Percentiles rank a stretch among this genome's conserved stretches.
phyloP scores from a whole-genome alignment of 2,329 filamentous ascomycete species.

The Pseudogymnoascus verrucosus region DNA sequence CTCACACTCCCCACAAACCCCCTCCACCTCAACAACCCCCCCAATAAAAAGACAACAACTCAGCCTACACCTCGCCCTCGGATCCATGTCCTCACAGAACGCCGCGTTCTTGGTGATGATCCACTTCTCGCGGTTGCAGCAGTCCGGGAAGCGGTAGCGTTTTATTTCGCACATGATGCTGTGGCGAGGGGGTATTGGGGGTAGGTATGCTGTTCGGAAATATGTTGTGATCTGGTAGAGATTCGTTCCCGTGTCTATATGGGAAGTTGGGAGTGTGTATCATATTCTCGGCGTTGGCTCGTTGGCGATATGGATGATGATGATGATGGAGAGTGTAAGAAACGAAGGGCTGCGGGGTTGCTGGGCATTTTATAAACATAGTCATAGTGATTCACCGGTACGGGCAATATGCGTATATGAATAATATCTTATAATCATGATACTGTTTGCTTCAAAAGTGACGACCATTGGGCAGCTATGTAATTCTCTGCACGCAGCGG shows the following conservation, averaged over 20 bases:
- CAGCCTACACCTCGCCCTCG: not conserved
- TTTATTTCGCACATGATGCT: conserved; percentile 8
- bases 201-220: not conserved
- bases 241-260: not conserved
- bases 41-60: not conserved
- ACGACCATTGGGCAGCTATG: not conserved
- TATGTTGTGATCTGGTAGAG: not conserved
- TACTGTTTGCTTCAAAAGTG: not conserved
- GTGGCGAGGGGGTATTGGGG: too few relatives aligned
- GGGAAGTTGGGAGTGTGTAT: not conserved
- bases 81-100: conserved; percentile 1
- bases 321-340: not conserved
- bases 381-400: not conserved
- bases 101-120: not conserved
- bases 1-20: not conserved
- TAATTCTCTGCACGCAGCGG: not conserved
- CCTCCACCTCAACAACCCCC: not conserved
- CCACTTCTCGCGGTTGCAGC: conserved; percentile 10
- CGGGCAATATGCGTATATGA: not conserved
- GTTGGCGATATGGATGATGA: not conserved
- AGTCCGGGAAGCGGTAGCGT: not conserved
- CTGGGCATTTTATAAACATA: not conserved
- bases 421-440: not conserved
- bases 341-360: not conserved
- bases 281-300: not conserved